Percentiles rank a stretch among this genome's conserved stretches.
Conservation (phyloP, 768 basidiomycete genomes). For the Heimioporus sp. region DNA sequence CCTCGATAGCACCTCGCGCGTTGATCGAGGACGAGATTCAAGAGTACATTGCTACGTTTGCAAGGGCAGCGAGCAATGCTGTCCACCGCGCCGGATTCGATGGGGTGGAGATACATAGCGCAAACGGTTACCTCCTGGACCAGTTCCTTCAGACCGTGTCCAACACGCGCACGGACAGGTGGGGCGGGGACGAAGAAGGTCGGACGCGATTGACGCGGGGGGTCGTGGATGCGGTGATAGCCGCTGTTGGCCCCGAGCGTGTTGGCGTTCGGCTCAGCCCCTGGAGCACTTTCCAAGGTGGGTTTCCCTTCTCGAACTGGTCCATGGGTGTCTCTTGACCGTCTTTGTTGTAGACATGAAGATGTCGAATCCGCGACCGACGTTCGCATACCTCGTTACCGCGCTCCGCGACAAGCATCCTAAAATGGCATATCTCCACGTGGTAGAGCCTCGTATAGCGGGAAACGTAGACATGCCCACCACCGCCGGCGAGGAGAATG, state of each 20-base stretch:
- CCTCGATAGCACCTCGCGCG: constrained; percentile 13
- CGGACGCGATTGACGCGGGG: constrained; percentile 46
- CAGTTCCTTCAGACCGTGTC: constrained; percentile 43
- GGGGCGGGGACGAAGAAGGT: constrained; percentile 61
- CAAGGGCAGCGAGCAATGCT: constrained; percentile 32
- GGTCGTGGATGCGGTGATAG: constrained; percentile 40
- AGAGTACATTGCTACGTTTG: constrained; percentile 28
- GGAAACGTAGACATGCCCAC: constrained; percentile 2
- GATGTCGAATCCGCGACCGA: constrained; percentile 13
- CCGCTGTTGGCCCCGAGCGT: constrained; percentile 43
- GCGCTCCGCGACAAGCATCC: constrained; percentile 28
- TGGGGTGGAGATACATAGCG: constrained; percentile 43
- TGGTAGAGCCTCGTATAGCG: constrained; percentile 31
- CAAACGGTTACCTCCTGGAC: constrained; percentile 49
- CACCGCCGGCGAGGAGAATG: constrained; percentile 18
- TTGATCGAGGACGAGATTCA: constrained; percentile 32
- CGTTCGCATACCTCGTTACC: constrained; percentile 33
- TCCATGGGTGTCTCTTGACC: background rate
- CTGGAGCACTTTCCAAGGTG: constrained; percentile 37
- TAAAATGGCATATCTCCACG: constrained; percentile 42
- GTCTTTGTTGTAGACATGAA: constrained; percentile 31
- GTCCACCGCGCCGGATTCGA: constrained; percentile 42
- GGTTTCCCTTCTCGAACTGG: background rate
- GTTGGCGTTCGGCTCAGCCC: constrained; percentile 44
- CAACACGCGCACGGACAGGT: constrained; percentile 53